Evolutionary conservation across 805 yeast species (phyloP), one percentile per base, ranked within the genome.

Genomic region (Clavispora vitiphila): DNA sequence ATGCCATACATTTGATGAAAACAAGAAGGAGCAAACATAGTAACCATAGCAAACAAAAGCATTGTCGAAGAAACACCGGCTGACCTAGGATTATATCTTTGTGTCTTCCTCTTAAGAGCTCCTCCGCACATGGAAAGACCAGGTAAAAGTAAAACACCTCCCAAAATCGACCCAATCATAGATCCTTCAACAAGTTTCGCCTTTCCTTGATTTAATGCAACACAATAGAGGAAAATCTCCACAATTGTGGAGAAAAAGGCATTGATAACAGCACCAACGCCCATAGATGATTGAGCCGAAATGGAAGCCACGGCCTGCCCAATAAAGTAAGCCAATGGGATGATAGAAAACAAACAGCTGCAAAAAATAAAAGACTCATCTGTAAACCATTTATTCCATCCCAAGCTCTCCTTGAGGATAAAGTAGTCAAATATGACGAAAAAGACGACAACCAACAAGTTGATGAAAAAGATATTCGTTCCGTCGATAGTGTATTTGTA

Each of bases 301-400:
- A 93, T 93, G 2, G 98, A 90, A 0, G 99, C 99, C n/a, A 93
- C 99, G 5, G 98, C 98, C 63, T 91, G 98, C 3, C 99, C 99
- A 53, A 93, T 90, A 64, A 89, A 93, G 59, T 93, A 91, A 0
- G 99, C 98, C 50, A 93, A 70, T 6, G 99, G 99, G 27, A 93
- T 77, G 44, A 93, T 87, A 1, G 96, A 86, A 37, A 85, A 71
- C 43, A 93, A 65, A 60, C 96, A 85, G 14, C 88, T 65, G 35
- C 78, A 69, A 55, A 93, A 93, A 34, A 88, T 75, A 18, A 81
- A 63, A 0, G 81, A 71, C 15, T 89, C 77, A 54, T 81, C 69
- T 1, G 91, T 81, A 41, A 80, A 53, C 54, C 78, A 61, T 2
- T 61, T 39, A 11, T 69, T 63, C 61, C 61, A 58, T 2, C 53